Conservation (phyloP, 352 stramenopile species). For the Globisporangium ultimum region DNA sequence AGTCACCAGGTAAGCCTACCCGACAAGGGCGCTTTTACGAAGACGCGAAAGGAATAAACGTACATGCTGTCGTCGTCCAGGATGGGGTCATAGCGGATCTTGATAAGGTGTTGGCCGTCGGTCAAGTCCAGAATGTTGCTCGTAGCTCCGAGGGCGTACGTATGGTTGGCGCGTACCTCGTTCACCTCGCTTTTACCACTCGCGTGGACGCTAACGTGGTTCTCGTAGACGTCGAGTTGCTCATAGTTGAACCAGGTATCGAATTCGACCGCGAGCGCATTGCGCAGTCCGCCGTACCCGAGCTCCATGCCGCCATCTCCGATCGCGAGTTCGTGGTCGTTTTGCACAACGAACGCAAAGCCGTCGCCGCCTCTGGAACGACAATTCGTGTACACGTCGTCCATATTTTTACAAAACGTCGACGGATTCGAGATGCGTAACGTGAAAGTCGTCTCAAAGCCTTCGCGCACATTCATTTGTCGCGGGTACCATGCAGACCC, state of each 20-base stretch:
- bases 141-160: conserved; percentile 67
- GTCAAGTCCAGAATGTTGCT: conserved; percentile 80
- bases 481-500: conserved; percentile 91
- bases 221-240: conserved; percentile 86
- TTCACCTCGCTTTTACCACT: conserved; percentile 20
- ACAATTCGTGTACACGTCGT: conserved; percentile 86
- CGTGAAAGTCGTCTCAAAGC: conserved; percentile 87
- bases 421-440: conserved; percentile 87
- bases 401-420: conserved; percentile 80
- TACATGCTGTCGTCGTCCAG: conserved; percentile 67
- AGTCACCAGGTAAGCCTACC: background rate
- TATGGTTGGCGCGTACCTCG: conserved; percentile 64
- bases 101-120: conserved; percentile 53
- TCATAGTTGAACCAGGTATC: conserved; percentile 92
- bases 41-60: conserved; percentile 1
- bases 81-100: conserved; percentile 74
- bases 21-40: too few relatives aligned
- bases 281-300: conserved; percentile 85
- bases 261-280: conserved; percentile 89
- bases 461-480: conserved; percentile 86
- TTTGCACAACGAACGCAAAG: conserved; percentile 86
- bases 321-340: conserved; percentile 56
- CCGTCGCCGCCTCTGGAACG: conserved; percentile 68
- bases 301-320: conserved; percentile 70
- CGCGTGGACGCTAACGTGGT: conserved; percentile 90